phyloP scores from a whole-genome alignment of 2,329 filamentous ascomycete species.

The Emmonsia crescens region DNA sequence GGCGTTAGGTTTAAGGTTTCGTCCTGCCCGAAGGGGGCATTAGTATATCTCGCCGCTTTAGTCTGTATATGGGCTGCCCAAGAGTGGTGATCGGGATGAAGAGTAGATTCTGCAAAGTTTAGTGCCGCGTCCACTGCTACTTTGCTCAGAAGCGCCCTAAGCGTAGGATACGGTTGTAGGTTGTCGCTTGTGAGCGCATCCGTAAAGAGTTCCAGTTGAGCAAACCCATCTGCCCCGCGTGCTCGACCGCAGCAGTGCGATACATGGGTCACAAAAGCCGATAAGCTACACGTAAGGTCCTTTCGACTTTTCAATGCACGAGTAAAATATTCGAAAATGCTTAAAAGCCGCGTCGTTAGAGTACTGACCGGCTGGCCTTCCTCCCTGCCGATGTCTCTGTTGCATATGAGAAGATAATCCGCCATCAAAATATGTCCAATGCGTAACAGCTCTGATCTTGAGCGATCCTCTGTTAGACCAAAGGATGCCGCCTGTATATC shows the following conservation, averaged over 20 bases:
- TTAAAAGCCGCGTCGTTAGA: constrained; percentile 5
- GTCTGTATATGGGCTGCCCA: constrained; percentile 32
- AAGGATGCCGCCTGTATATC: constrained; percentile 3
- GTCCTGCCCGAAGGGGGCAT: neutral
- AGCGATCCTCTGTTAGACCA: neutral
- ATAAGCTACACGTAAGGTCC: constrained; percentile 25
- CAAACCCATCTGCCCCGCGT: constrained; percentile 13
- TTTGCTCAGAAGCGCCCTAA: constrained; percentile 24
- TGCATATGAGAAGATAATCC: constrained; percentile 8
- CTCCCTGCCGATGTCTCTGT: neutral
- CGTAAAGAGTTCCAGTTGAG: constrained; percentile 16
- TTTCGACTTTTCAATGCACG: constrained; percentile 20
- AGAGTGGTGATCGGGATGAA: constrained; percentile 27
- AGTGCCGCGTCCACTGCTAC: constrained; percentile 31
- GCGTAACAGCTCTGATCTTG: constrained; percentile 6
- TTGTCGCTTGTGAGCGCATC: constrained; percentile 19
- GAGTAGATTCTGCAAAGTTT: constrained; percentile 29
- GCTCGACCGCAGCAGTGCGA: constrained; percentile 24
- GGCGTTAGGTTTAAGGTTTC: constrained; percentile 11
- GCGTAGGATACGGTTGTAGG: constrained; percentile 12
- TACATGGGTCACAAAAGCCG: constrained; percentile 25
- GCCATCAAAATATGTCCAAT: constrained; percentile 12
- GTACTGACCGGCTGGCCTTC: neutral
- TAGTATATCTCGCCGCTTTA: constrained; percentile 17
- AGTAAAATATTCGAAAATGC: constrained; percentile 23